These are phyloP conservation scores for Collybia sordida DNA, from an alignment of 768 basidiomycete genomes.

Conservation along the genomic window DNA sequence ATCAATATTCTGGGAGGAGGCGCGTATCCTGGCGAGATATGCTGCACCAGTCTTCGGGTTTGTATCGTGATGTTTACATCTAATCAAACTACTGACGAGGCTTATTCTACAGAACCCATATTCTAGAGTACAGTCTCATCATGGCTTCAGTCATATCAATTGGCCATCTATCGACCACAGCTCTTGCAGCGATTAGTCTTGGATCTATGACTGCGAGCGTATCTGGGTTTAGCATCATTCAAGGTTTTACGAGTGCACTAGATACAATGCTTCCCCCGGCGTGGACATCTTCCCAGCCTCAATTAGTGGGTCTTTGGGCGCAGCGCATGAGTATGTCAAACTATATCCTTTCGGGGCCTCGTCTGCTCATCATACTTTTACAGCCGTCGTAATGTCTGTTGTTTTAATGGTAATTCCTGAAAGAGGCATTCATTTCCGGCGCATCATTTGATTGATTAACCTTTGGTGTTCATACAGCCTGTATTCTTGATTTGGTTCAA, in stretches of 20 bases:
- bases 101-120: slow-evolving; percentile 53
- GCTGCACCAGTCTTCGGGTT: slow-evolving; percentile 74
- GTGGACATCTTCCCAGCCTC: slow-evolving; percentile 86
- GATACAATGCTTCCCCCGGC: slow-evolving; percentile 94
- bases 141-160: slow-evolving; percentile 83
- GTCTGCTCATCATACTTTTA: slow-evolving; percentile 1
- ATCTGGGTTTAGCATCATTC: slow-evolving; percentile 77
- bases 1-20: slow-evolving; percentile 55
- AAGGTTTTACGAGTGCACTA: slow-evolving; percentile 80
- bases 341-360: neutral
- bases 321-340: slow-evolving; percentile 77
- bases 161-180: slow-evolving; percentile 87
- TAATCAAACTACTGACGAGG: neutral
- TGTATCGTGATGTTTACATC: slow-evolving; percentile 19
- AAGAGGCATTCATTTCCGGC: slow-evolving; percentile 1
- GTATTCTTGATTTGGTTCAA: slow-evolving; percentile 79
- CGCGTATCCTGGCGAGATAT: slow-evolving; percentile 57
- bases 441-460: slow-evolving; percentile 29
- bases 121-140: slow-evolving; percentile 85
- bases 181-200: slow-evolving; percentile 76
- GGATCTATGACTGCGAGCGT: slow-evolving; percentile 47
- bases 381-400: slow-evolving; percentile 62
- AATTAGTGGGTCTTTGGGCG: slow-evolving; percentile 86
- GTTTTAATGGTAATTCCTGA: slow-evolving; percentile 56
- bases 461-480: slow-evolving; percentile 26